Conservation (phyloP, 1,139 yeast species). For the Scheffersomyces stambukii region DNA sequence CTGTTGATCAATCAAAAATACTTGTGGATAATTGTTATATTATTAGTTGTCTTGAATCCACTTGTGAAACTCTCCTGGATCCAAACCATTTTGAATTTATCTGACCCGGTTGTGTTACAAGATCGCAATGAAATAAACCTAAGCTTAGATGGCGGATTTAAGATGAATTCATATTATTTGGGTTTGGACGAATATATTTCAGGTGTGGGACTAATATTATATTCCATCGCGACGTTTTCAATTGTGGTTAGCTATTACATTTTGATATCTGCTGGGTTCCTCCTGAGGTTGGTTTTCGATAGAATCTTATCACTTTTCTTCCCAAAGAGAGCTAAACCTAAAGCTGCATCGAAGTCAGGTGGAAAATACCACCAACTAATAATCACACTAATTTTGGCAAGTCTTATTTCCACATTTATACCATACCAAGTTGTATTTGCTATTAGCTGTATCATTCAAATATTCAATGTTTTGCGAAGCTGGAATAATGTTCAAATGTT, state of each 20-base stretch:
- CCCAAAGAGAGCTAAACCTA: background rate
- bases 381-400: constrained; percentile 21
- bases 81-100: constrained; percentile 22
- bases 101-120: constrained; percentile 55
- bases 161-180: constrained; percentile 46
- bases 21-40: constrained; percentile 15
- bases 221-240: constrained; percentile 48
- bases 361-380: constrained; percentile 1
- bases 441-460: constrained; percentile 53
- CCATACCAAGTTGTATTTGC: constrained; percentile 80
- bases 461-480: constrained; percentile 37
- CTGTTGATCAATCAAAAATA: constrained; percentile 5
- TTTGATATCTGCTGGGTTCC: constrained; percentile 5
- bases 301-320: background rate
- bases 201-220: constrained; percentile 43
- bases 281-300: constrained; percentile 4
- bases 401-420: constrained; percentile 51
- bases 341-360: background rate
- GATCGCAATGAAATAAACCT: constrained; percentile 32
- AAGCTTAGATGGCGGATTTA: constrained; percentile 20
- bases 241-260: constrained; percentile 30
- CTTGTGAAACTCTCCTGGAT: constrained; percentile 19
- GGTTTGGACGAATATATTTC: constrained; percentile 61
- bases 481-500: constrained; percentile 13
- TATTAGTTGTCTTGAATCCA: constrained; percentile 35